Evolutionary conservation across 2,329 filamentous ascomycete species (phyloP).

Genomic region (Annulohypoxylon truncatum): DNA sequence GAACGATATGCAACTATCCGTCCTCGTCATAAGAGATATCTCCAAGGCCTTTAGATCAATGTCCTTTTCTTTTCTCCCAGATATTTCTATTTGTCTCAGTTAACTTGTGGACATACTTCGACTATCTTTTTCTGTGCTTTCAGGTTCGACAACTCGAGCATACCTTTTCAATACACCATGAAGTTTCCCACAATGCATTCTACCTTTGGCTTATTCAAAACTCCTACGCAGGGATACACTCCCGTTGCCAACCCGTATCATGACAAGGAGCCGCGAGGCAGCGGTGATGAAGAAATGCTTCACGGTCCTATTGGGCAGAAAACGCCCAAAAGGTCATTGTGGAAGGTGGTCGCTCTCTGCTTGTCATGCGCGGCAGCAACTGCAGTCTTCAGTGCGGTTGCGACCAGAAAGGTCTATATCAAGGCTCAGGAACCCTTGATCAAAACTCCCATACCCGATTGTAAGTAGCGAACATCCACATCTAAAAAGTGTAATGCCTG

Average conservation of each 20-base stretch:
- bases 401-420: not conserved
- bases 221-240: not conserved
- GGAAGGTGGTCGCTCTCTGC: not conserved
- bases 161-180: not conserved
- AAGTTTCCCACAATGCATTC: not conserved
- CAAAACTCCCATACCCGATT: not conserved
- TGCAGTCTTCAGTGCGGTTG: not conserved
- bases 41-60: not conserved
- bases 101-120: not conserved
- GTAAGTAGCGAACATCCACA: not conserved
- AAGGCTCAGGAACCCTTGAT: not conserved
- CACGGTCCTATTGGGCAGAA: not conserved
- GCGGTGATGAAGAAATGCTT: not conserved
- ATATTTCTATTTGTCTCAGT: not conserved
- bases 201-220: not conserved
- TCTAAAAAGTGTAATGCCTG: not conserved
- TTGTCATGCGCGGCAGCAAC: not conserved
- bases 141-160: not conserved
- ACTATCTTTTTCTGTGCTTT: not conserved
- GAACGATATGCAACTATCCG: not conserved
- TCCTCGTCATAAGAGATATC: not conserved
- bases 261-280: constrained; percentile 1
- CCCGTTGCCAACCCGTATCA: not conserved
- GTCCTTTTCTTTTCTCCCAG: not conserved
- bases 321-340: not conserved